These are phyloP conservation scores for Candida tammaniensis DNA, from an alignment of 805 yeast genomes.

Conservation along the genomic window DNA sequence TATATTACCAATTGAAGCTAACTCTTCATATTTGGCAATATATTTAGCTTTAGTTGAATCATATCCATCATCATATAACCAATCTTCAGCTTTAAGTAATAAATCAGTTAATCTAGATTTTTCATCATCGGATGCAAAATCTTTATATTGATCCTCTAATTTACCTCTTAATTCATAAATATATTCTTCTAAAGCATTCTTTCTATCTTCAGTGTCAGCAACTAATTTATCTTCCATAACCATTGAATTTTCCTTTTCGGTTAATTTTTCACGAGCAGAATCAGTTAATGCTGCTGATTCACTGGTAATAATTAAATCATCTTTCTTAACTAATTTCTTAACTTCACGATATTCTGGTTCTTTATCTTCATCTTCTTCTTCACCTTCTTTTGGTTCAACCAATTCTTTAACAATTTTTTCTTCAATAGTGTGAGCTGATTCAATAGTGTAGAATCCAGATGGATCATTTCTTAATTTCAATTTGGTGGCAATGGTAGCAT, in stretches of 20 bases:
- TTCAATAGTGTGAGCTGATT: conserved; percentile 91
- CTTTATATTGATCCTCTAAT: conserved; percentile 85
- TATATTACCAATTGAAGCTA: conserved; percentile 90
- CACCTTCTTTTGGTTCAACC: conserved; percentile 55
- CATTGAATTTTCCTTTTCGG: conserved; percentile 84
- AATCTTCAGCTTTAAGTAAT: conserved; percentile 88
- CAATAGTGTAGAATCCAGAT: conserved; percentile 90
- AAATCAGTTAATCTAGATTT: conserved; percentile 71
- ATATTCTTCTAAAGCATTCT: conserved; percentile 97
- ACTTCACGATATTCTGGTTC: conserved; percentile 88
- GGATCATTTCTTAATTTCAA: conserved; percentile 96
- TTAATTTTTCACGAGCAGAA: conserved; percentile 51
- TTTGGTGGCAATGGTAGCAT: conserved; percentile 77
- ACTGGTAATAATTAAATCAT: conserved; percentile 62
- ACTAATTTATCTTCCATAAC: conserved; percentile 91
- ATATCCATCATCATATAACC: conserved; percentile 97
- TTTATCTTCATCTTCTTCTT: conserved; percentile 56
- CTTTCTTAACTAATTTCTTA: conserved; percentile 91
- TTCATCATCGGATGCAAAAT: conserved; percentile 88
- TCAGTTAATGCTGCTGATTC: conserved; percentile 63
- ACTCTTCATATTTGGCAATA: conserved; percentile 96
- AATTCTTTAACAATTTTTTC: conserved; percentile 88
- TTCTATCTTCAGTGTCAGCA: conserved; percentile 97
- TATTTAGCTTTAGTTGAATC: conserved; percentile 95
- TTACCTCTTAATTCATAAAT: conserved; percentile 96